Conservation (phyloP, 257 asterid species). For the Phtheirospermum japonicum region DNA sequence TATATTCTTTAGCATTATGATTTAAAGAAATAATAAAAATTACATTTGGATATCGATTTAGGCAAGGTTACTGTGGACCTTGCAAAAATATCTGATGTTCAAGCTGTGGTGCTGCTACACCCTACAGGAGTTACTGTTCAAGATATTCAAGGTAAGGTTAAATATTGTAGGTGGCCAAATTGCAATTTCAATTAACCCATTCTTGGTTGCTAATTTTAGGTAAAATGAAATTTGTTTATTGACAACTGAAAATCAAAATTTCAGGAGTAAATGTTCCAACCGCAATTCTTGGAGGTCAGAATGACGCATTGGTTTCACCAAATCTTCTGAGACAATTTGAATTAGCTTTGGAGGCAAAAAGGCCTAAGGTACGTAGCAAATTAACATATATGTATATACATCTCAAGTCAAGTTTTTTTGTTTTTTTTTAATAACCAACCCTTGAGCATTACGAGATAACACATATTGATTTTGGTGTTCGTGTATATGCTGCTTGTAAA, state of each 20-base stretch:
- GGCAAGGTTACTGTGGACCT: conserved; percentile 58
- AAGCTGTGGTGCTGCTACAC: conserved; percentile 54
- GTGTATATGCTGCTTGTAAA: too few relatives aligned
- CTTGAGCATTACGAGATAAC: too few relatives aligned
- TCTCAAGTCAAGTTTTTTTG: too few relatives aligned
- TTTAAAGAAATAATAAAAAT: neutral
- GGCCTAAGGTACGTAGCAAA: neutral
- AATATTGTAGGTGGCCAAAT: too few relatives aligned
- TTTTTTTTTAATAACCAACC: too few relatives aligned
- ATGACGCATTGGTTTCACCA: conserved; percentile 34
- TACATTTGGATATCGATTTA: conserved; percentile 20
- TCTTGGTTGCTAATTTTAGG: too few relatives aligned
- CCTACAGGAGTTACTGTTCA: conserved; percentile 45
- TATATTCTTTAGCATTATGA: too few relatives aligned
- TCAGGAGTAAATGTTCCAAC: conserved; percentile 37
- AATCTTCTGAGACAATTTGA: conserved; percentile 39
- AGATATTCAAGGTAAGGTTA: conserved; percentile 37
- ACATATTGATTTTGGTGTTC: too few relatives aligned
- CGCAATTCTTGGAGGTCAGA: conserved; percentile 55
- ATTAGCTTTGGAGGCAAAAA: conserved; percentile 32
- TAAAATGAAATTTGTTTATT: too few relatives aligned
- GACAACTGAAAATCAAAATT: too few relatives aligned
- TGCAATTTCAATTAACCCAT: too few relatives aligned
- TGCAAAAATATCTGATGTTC: conserved; percentile 36
- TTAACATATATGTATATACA: too few relatives aligned